A percentile compares a stretch with the other conserved stretches of the same genome.
Evolutionary conservation across 1,284 basidiomycete genomes (phyloP).

Genomic region (Porodaedalea pini): DNA sequence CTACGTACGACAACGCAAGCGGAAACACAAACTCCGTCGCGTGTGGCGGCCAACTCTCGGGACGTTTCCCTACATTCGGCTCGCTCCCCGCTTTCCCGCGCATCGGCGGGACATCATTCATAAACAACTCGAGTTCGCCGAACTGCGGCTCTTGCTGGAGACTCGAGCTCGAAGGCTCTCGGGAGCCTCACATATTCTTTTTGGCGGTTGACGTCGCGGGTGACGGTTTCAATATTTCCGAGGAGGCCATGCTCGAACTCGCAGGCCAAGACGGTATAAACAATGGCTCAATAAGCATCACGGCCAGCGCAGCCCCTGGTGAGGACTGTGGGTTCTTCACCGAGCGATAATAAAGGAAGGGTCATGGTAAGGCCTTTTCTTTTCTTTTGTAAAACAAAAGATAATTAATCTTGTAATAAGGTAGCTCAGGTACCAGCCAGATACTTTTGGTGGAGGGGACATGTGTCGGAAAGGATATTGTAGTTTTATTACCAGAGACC

Average conservation of each 20-base stretch:
- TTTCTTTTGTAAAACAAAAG: too few relatives aligned
- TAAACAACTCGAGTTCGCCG: conserved; percentile 39
- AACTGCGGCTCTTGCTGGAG: conserved; percentile 46
- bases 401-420: too few relatives aligned
- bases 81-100: conserved; percentile 46
- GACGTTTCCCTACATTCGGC: conserved; percentile 43
- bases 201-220: conserved; percentile 40
- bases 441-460: too few relatives aligned
- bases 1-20: conserved; percentile 37
- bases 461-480: too few relatives aligned
- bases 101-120: conserved; percentile 41
- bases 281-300: background rate
- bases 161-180: conserved; percentile 32
- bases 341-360: too few relatives aligned
- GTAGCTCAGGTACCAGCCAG: too few relatives aligned
- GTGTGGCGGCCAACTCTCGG: conserved; percentile 48
- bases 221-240: conserved; percentile 38
- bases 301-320: too few relatives aligned
- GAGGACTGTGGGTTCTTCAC: too few relatives aligned
- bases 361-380: too few relatives aligned
- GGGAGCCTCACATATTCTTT: conserved; percentile 35
- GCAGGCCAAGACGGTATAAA: background rate
- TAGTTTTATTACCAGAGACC: too few relatives aligned
- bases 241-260: conserved; percentile 12
- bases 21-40: conserved; percentile 36